Evolutionary conservation across 306 rosid genomes (phyloP), one percentile per base, ranked within the genome.

Genomic region (Inga leiocalycina): DNA sequence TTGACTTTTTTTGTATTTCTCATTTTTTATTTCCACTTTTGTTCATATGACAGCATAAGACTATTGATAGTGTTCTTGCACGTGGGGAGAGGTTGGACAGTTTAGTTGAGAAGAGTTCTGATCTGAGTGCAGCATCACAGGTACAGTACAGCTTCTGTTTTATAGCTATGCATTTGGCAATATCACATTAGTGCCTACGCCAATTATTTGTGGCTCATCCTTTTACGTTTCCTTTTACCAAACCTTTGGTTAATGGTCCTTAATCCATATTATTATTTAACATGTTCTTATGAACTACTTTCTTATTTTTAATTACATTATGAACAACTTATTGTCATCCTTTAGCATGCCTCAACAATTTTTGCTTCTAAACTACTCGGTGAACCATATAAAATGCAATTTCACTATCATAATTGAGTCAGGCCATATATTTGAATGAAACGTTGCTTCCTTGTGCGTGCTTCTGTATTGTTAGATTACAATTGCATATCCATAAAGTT

Each of bases 11-110:
- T 69, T 43, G 61, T 64, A n/a, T 57, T 57, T 83, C 71, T 83
- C 20, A 71, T 78, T 44, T 7, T 59, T 82, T 64, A 48, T 78
- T 72, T 14, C 17, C 32, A 22, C 10, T 46, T 86, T 69, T 71
- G 77, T 84, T 71, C 57, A 71, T 81, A 74, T 64, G 39, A 56
- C 98, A 97, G 99, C 99, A 97, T 49, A 91, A 97, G 87, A 97
- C 99, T 73, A 94, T 97, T 85, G 99, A 97, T 83, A 94, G 99
- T 27, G 99, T 97, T 73, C 98, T 97, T 89, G 98, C 88, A 71
- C 92, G 98, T 74, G 99, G 99, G 75, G 99, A 97, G 91, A 94
- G 46, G 83, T 89, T 97, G 91, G 99, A 97, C 89, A 97, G 99
- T 84, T 91, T 94, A 85, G 99, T 97, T 41, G 98, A 92, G 86